Evolutionary conservation across 345 rosid species (phyloP).

Genomic region (rapeseed (Brassica napus)): Da-Ae NC_063438.1:1529501-1530000

Average conservation of each 20-base stretch:
- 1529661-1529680: no score
- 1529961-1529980: slow-evolving; percentile 12
- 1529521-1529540: no score
- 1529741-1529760: slow-evolving; percentile 2
- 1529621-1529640: no score
- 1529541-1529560: no score
- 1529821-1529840: slow-evolving; percentile 28
- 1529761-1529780: not conserved
- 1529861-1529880: slow-evolving; percentile 36
- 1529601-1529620: no score
- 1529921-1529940: slow-evolving; percentile 19
- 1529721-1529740: no score
- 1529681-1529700: no score
- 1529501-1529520: no score
- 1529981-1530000: slow-evolving; percentile 5
- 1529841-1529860: slow-evolving; percentile 28
- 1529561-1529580: no score
- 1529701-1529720: no score
- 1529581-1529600: no score
- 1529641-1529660: no score
- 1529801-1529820: slow-evolving; percentile 39
- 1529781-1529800: not conserved
- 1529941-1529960: slow-evolving; percentile 29
- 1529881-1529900: not conserved
- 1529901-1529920: slow-evolving; percentile 19